Evolutionary conservation across 2,329 filamentous ascomycete genomes (phyloP).

Genomic region (Ceratocystis harringtonii): DNA sequence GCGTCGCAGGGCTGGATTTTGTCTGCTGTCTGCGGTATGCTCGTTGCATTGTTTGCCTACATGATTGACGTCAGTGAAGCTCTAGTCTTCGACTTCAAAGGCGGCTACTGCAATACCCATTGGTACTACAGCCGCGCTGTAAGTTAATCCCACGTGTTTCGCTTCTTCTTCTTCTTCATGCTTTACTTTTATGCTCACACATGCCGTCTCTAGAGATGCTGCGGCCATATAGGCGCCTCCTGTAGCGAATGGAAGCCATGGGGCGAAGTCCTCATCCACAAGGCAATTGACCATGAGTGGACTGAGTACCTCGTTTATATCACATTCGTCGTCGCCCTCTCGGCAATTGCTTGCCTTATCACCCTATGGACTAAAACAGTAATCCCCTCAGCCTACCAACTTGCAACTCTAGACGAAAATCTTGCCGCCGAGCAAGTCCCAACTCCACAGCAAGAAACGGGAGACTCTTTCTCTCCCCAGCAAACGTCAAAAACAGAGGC

Average conservation of each 20-base stretch:
- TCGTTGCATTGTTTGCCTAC: conserved; percentile 78
- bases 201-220: conserved; percentile 31
- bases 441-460: conserved; percentile 29
- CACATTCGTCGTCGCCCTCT: conserved; percentile 51
- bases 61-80: conserved; percentile 76
- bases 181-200: not conserved
- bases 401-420: conserved; percentile 86
- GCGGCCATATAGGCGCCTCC: conserved; percentile 31
- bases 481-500: conserved; percentile 25
- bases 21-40: conserved; percentile 73
- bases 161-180: conserved; percentile 13
- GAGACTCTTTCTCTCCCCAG: conserved; percentile 18
- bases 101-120: conserved; percentile 59
- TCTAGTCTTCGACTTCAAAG: conserved; percentile 76
- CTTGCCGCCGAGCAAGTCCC: conserved; percentile 49
- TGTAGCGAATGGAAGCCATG: conserved; percentile 44
- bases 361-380: conserved; percentile 87
- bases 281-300: conserved; percentile 37
- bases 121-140: conserved; percentile 65
- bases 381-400: conserved; percentile 72
- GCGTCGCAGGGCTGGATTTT: conserved; percentile 88
- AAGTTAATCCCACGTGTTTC: conserved; percentile 18
- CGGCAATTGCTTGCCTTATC: conserved; percentile 58
- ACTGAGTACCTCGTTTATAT: conserved; percentile 71
- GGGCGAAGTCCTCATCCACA: conserved; percentile 34